Percentiles rank a stretch among this genome's conserved stretches.
Evolutionary conservation across 2,329 filamentous ascomycete genomes (phyloP).

Genomic region (Beauveria sp.): DNA sequence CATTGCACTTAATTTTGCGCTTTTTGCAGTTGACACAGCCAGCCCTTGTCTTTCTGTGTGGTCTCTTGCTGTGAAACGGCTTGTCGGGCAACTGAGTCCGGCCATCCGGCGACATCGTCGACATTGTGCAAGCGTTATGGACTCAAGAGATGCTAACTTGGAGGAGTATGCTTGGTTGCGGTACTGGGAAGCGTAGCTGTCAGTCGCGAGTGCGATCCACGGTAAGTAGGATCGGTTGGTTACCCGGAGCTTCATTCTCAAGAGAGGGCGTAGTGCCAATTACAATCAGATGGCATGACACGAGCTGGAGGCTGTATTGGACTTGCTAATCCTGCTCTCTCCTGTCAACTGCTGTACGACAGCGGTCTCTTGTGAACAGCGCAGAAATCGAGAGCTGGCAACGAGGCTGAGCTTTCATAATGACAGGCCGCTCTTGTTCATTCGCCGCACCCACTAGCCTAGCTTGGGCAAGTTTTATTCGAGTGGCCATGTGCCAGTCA

Average conservation of each 20-base stretch:
- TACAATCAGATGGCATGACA: neutral
- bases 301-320: neutral
- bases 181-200: neutral
- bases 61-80: conserved; percentile 37
- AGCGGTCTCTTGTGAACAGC: neutral
- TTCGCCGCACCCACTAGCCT: neutral
- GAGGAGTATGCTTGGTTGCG: neutral
- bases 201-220: neutral
- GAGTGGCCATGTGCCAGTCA: neutral
- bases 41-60: conserved; percentile 47
- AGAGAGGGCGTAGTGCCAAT: neutral
- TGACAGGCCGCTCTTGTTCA: neutral
- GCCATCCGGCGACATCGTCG: neutral
- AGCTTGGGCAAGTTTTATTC: neutral
- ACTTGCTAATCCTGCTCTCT: neutral
- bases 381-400: neutral
- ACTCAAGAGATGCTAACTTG: too few relatives aligned
- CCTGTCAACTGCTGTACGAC: neutral
- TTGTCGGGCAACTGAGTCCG: neutral
- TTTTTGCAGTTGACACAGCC: conserved; percentile 49
- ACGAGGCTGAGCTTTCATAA: neutral
- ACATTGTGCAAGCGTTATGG: neutral
- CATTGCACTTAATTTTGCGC: conserved; percentile 49
- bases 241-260: too few relatives aligned
- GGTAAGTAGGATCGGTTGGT: neutral